Evolutionary conservation across 2,329 filamentous ascomycete genomes (phyloP), one percentile per base, ranked within the genome.

Genomic region (Daldinia sp.): DNA sequence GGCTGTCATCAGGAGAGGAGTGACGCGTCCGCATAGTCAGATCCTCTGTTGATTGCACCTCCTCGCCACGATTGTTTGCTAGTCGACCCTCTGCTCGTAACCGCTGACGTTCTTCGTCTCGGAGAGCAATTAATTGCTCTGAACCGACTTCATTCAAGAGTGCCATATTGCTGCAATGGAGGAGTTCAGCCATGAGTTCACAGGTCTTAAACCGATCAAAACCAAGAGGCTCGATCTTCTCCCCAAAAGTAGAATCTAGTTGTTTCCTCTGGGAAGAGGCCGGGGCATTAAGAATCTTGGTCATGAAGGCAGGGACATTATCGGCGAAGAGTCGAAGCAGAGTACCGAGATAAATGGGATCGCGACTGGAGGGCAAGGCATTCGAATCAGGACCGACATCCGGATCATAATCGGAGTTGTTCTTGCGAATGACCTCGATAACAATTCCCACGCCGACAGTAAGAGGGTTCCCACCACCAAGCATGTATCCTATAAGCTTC

Each of bases 131-230:
- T 71, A 97, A 89, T 72, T 93, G 90, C 78, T 99, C 94, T 10
- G 94, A 94, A 35, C 95, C 96, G 9, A 89, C 85, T 78, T 98
- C 94, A 77, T 99, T 99, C 72, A 99, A 83, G 39, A 99, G 84
- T 5, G 93, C 94, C 96, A 99, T 99, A 78, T 99, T 99, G 79
- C 95, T 98, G 81, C 96, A 99, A 80, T 99, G 96, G 42, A 99
- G 83, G 50, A 99, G 85, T 80, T 99, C 96, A 0, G 96, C 96
- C 96, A 99, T 98, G 67, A 99, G 85, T 81, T 99, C 96, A 80
- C 96, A 99, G 0, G 96, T 98, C 84, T 99, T 99, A 85, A 99
- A 99, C 20, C 96, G 88, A 80, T 99, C 96, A 77, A 99, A 99
- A 2, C 96, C 96, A 9, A 99, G 86, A 3, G 96, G 95, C 79